phyloP scores from a whole-genome alignment of 768 basidiomycete genomes.

The Auricularia cornea region DNA sequence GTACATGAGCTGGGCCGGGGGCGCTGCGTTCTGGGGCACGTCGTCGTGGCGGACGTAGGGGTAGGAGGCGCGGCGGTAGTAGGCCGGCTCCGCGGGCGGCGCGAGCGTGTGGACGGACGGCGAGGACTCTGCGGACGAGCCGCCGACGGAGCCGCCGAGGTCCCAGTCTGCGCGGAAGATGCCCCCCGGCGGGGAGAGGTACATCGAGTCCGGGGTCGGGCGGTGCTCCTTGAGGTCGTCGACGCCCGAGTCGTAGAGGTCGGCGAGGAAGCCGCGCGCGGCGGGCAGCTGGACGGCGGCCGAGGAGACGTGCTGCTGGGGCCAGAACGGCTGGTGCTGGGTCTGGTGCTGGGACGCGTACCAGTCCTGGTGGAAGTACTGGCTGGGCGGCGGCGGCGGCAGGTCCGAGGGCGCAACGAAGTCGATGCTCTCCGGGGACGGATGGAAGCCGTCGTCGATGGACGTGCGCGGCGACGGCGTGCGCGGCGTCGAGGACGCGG shows the following conservation, averaged over 20 bases:
- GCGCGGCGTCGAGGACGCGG: background rate
- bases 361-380: background rate
- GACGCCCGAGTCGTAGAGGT: constrained; percentile 57
- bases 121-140: background rate
- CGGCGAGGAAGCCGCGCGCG: constrained; percentile 51
- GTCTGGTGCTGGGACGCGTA: background rate
- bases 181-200: constrained; percentile 20
- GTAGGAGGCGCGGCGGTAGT: constrained; percentile 60
- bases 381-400: background rate
- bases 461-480: background rate
- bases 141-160: background rate
- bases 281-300: constrained; percentile 24
- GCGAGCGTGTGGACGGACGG: constrained; percentile 10
- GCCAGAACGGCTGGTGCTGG: background rate
- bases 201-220: constrained; percentile 19
- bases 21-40: constrained; percentile 32
- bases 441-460: background rate
- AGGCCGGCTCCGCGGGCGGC: constrained; percentile 27
- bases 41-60: constrained; percentile 71
- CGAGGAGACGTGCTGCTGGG: constrained; percentile 16
- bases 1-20: constrained; percentile 33
- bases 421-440: background rate
- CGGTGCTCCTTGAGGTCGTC: constrained; percentile 15
- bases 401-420: background rate
- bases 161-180: constrained; percentile 7